Base-by-base conservation (phyloP, 73 alveolate species). In the Urostyla sp. region DNA sequence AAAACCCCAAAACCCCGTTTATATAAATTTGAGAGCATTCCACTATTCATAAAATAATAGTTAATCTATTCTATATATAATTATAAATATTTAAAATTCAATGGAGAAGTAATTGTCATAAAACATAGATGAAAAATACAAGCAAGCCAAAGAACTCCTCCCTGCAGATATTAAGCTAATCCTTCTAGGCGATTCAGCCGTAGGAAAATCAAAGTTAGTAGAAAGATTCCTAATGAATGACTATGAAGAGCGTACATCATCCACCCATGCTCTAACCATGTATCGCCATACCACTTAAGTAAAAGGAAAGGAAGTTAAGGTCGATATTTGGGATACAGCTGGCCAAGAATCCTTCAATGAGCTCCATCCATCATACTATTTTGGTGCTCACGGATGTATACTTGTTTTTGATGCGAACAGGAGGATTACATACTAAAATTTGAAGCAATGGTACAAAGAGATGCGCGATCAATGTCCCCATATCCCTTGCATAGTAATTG, bases 111-210 rank as follows among this genome's bases (percentile, higher is more conserved):
- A 37, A 26, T 35, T 45, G 7, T 34, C 16, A 15, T 36, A 58
- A 80, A 80, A 67, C 35, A 18, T 87, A 10, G 85, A 87, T 5
- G 31, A 57, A 49, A 80, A 72, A 43, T 16, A 26, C 37, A 23
- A 80, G 46, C 61, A 69, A 34, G 94, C 94, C 28, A 80, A 79
- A 48, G 86, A 87, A 50, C 80, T 92, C 10, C 77, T 89, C 8
- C 89, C 88, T 66, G 96, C 96, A 18, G 99, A 97, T 69, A 45
- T 97, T 57, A 97, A 96, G 67, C 94, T 97, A 67, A 97, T 97
- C 59, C 87, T 97, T 18, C 87, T 97, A 20, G 99, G 99, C 6
- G 99, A 97, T 88, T 94, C 98, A 11, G 99, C 99, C 32, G 99
- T 97, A 24, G 99, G 99, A 60, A 97, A 97, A 92, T 94, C 98